Evolutionary conservation across 192 early-diverging fungal genomes (phyloP).

Genomic region (Podila epicladia): DNA sequence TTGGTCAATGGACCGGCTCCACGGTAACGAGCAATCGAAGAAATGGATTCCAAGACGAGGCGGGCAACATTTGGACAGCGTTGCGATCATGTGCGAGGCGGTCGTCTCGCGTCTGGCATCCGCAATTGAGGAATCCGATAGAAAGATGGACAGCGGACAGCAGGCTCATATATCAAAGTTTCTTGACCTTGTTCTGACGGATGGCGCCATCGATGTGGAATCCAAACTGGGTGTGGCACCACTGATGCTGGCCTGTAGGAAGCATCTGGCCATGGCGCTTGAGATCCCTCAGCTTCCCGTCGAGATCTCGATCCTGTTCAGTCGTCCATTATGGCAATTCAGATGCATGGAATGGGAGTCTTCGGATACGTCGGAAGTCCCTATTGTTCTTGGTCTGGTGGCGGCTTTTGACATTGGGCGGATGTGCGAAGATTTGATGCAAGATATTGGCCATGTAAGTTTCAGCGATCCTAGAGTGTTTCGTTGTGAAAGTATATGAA

Average conservation of each 20-base stretch:
- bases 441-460: constrained; percentile 18
- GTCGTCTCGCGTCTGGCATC: constrained; percentile 3
- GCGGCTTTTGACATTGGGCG: constrained; percentile 11
- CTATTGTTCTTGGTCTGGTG: constrained; percentile 1
- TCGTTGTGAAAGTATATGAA: too few relatives aligned
- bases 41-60: neutral
- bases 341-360: neutral
- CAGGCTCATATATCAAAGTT: neutral
- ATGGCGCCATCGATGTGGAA: constrained; percentile 11
- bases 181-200: neutral
- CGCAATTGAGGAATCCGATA: neutral
- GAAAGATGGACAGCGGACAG: neutral
- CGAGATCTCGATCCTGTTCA: constrained; percentile 9
- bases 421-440: constrained; percentile 18
- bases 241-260: constrained; percentile 1
- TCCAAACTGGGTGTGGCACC: constrained; percentile 9
- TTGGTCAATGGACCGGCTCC: neutral
- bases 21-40: neutral
- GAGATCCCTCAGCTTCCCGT: neutral
- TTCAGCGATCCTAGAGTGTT: too few relatives aligned
- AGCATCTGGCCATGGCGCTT: constrained; percentile 1
- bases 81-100: constrained; percentile 16
- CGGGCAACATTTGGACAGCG: constrained; percentile 4
- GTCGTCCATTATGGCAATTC: constrained; percentile 6
- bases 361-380: neutral